Evolutionary conservation across 2,329 filamentous ascomycete species (phyloP), one percentile per base, ranked within the genome.

Genomic region (Lachnum nothofagi): DNA sequence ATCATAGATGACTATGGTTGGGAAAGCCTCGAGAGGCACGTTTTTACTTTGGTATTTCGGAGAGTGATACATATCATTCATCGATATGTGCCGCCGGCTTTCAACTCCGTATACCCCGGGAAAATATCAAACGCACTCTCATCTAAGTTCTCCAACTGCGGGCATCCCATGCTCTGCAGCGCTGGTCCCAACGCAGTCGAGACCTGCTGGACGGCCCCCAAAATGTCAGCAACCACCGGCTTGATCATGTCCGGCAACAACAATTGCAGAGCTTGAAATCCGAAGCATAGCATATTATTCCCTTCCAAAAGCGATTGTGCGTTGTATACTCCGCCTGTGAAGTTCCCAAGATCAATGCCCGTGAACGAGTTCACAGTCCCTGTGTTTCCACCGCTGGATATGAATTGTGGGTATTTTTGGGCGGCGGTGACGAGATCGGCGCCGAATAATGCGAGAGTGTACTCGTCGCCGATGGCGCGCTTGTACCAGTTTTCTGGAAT

Each of bases 351-450:
- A 22, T 73, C 63, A 44, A 80, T 58, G 4, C 75, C 75, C 4
- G 70, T 64, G 56, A 78, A 80, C 23, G 67, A 73, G 63, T 79
- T 73, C n/a, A 74, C 68, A 5, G 66, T 67, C 19, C 76, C 74
- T 4, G 70, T 69, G 58, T 80, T 80, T 7, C 77, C 77, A 4
- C 77, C 77, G 20, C 79, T 33, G 37, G 48, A 40, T 4, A 52
- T 17, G 20, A 55, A 31, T 8, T 39, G 17, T 5, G 52, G 49
- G 46, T 76, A 67, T 55, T 71, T 67, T 16, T 60, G 9, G 4
- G 68, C 57, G 52, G 63, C 67, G 34, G 58, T 56, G 3, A 72
- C 51, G 3, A 72, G 56, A 55, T 77, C 74, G 12, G 71, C 54
- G 6, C 6, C 25, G 6, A 27, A 6, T 6, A 6, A 6, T 6